Conservation (phyloP, 768 basidiomycete genomes). For the Coprinellus aureogranulatus region DNA sequence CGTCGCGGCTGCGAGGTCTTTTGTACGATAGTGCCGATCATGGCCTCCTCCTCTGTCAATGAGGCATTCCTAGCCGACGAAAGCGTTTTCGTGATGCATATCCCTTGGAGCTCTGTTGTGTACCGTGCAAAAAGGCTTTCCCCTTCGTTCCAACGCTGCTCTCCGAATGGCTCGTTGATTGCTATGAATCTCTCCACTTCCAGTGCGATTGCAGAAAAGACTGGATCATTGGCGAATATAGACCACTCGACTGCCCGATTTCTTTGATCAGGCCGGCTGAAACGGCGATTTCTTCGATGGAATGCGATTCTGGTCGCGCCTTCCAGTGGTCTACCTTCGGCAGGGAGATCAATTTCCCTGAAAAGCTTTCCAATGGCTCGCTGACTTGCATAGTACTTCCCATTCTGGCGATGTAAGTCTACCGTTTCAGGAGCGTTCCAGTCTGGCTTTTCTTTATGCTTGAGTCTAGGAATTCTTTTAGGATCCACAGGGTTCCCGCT, state of each 20-base stretch:
- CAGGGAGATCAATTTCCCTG: slow-evolving; percentile 56
- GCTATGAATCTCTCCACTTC: slow-evolving; percentile 33
- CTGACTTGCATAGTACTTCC: slow-evolving; percentile 50
- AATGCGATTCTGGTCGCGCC: slow-evolving; percentile 6
- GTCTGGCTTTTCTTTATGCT: slow-evolving; percentile 45
- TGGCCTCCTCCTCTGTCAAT: slow-evolving; percentile 62
- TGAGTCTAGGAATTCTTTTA: slow-evolving; percentile 42
- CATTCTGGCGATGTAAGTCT: neutral
- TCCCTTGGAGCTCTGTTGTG: slow-evolving; percentile 42
- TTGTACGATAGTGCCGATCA: slow-evolving; percentile 65
- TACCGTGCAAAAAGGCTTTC: slow-evolving; percentile 40
- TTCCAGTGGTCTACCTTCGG: slow-evolving; percentile 14
- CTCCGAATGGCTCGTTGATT: slow-evolving; percentile 16
- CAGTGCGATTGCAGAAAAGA: slow-evolving; percentile 17
- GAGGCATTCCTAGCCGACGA: slow-evolving; percentile 38
- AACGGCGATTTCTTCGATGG: neutral
- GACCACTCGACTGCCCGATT: neutral
- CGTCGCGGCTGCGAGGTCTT: slow-evolving; percentile 57
- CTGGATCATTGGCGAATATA: neutral
- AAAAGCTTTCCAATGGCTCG: slow-evolving; percentile 62
- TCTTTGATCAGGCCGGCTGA: too few species aligned
- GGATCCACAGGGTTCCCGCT: slow-evolving; percentile 46
- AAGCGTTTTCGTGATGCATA: slow-evolving; percentile 47
- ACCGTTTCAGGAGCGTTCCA: slow-evolving; percentile 66
- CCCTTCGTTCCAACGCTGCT: slow-evolving; percentile 27